Base-by-base conservation (phyloP, 169 alveolate genomes). In the Theileria annulata region DNA sequence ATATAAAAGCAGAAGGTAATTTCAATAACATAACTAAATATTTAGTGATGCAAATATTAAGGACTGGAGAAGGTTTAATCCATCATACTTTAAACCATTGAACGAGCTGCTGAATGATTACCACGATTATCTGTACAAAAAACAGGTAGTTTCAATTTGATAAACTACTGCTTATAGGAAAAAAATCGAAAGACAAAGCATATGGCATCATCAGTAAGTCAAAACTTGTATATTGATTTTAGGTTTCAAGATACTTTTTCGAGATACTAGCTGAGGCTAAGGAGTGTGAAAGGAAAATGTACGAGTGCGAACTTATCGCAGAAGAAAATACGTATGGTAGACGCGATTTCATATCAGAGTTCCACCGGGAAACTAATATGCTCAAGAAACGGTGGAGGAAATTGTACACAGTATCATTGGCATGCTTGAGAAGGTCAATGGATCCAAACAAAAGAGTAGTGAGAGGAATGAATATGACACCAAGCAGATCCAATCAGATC, bases 241-340 rank as follows among this genome's bases (percentile, higher is more conserved):
- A 70, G 77, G 76, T 78, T 9, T 83, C 90, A 28, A 30, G 90
- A 37, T 83, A 83, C 71, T 83, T 83, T 42, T 83, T 83, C 35
- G 90, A 83, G 37, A 83, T 83, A 0, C 74, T 83, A 33, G 90
- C 90, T 15, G 90, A 83, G 30, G 86, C 90, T 13, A 83, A 83
- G 66, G 90, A 83, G 27, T 83, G 90, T 37, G 90, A 83, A 25
- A 75, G 90, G 28, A 83, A 76, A 54, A 83, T 83, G 90, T 58
- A 68, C 19, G 90, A 83, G 27, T 76, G 85, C n/a, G 86, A 72
- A 49, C 77, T 83, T 47, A 67, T 83, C 30, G 74, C 86, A 15
- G 90, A 83, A 60, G 90, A 83, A n/a, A 82, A 71, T 13, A 56
- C 74, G 8, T 83, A 83, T 42, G 90, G 90, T 37, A 42, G 90